phyloP scores from a whole-genome alignment of 176 grass and related monocot genomes.

The Triticum urartu region DNA sequence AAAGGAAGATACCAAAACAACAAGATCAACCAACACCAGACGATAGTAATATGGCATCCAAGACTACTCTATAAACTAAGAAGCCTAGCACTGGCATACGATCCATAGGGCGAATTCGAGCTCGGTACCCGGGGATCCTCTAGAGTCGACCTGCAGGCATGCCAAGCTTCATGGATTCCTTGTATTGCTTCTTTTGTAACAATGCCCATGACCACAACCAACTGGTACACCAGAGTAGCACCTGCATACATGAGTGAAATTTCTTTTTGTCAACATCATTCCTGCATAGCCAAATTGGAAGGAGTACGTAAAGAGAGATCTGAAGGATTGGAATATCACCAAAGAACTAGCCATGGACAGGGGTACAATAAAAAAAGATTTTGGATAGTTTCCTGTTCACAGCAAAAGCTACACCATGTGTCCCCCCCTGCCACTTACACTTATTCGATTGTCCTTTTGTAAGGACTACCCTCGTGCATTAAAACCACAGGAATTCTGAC shows the following conservation, averaged over 20 bases:
- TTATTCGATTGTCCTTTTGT: not conserved
- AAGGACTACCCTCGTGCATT: not conserved
- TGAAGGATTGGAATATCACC: too few species aligned
- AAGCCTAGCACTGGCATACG: not conserved
- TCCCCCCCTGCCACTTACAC: not conserved
- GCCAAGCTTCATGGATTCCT: not conserved
- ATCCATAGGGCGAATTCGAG: too few species aligned
- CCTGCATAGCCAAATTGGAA: not conserved
- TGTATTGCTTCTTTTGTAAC: not conserved
- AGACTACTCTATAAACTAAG: not conserved
- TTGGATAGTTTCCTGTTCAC: not conserved
- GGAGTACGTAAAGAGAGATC: too few species aligned
- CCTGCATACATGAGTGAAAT: not conserved
- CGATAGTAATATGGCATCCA: not conserved
- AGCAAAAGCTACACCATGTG: not conserved
- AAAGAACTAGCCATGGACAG: too few species aligned
- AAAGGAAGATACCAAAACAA: not conserved
- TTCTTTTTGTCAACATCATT: not conserved
- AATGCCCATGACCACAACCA: not conserved
- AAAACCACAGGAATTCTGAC: not conserved
- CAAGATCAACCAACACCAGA: not conserved
- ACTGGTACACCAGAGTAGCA: not conserved
- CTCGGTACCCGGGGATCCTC: too few species aligned
- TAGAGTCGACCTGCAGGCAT: too few species aligned
- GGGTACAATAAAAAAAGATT: not conserved